Conservation (phyloP, 2,329 filamentous ascomycete genomes). For the Calonectria hongkongensis region DNA sequence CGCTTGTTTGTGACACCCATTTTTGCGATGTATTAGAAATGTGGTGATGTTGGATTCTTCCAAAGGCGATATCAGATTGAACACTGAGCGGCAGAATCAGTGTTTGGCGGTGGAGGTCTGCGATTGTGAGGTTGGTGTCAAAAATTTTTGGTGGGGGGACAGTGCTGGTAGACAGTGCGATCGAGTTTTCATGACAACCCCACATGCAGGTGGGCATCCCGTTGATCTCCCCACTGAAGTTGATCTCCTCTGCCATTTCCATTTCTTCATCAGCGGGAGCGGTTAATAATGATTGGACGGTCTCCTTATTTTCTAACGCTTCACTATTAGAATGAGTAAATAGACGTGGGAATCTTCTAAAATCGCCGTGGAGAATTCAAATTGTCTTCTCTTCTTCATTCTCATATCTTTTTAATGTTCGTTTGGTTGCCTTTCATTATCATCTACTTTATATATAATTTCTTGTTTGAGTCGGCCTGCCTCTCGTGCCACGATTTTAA, state of each 20-base stretch:
- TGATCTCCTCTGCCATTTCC: neutral
- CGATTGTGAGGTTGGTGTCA: conserved; percentile 42
- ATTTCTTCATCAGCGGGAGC: too few relatives aligned
- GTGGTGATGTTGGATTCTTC: neutral
- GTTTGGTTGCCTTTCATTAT: too few relatives aligned
- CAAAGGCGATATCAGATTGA: neutral
- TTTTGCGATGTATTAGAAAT: conserved; percentile 1
- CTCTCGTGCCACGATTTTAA: too few relatives aligned
- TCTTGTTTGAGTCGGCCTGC: too few relatives aligned
- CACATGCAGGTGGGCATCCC: neutral
- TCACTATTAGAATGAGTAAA: too few relatives aligned
- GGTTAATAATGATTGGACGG: too few relatives aligned
- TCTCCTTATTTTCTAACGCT: too few relatives aligned
- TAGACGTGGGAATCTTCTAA: too few relatives aligned
- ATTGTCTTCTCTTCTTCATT: too few relatives aligned
- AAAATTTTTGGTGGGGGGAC: conserved; percentile 49
- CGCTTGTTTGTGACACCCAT: conserved; percentile 83
- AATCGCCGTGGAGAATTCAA: too few relatives aligned
- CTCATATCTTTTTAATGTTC: too few relatives aligned
- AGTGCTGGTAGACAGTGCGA: conserved; percentile 38
- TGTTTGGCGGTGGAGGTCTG: conserved; percentile 43
- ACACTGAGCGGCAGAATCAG: conserved; percentile 24
- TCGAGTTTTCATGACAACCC: neutral
- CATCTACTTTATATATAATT: too few relatives aligned
- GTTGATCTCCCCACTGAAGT: neutral